A percentile compares a stretch with the other conserved stretches of the same genome.
phyloP scores from a whole-genome alignment of 2,329 filamentous ascomycete species.

The Penicillium sp. region DNA sequence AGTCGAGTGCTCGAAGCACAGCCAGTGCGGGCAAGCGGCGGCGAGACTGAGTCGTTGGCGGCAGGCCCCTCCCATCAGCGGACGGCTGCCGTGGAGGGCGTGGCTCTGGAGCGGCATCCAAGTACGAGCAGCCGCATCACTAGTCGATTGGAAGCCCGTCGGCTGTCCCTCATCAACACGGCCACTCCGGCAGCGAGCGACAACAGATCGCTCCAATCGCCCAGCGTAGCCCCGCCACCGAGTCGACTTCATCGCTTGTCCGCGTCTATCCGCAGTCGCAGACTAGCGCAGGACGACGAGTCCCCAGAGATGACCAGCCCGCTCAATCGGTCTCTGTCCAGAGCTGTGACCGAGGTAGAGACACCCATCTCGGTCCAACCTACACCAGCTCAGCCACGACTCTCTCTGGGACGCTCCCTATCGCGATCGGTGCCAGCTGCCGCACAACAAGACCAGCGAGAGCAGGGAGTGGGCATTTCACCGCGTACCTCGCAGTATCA shows the following conservation, averaged over 20 bases:
- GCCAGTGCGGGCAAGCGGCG: constrained; percentile 18
- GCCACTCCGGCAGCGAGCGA: constrained; percentile 18
- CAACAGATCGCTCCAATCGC: constrained; percentile 11
- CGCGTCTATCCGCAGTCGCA: constrained; percentile 34
- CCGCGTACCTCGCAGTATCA: constrained; percentile 22
- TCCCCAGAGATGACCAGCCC: constrained; percentile 25
- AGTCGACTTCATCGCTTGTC: constrained; percentile 38
- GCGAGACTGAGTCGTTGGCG: constrained; percentile 22
- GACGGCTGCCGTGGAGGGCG: constrained; percentile 36
- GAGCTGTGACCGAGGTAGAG: constrained; percentile 40
- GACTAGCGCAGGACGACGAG: constrained; percentile 34
- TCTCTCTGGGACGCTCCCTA: constrained; percentile 24
- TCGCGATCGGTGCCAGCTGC: constrained; percentile 21
- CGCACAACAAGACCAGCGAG: constrained; percentile 24
- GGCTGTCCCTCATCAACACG: constrained; percentile 32
- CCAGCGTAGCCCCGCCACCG: constrained; percentile 22
- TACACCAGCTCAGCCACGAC: constrained; percentile 30
- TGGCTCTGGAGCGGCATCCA: constrained; percentile 23
- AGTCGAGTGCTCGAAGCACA: constrained; percentile 24
- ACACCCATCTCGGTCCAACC: constrained; percentile 25
- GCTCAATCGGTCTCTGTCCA: constrained; percentile 34
- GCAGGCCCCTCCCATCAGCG: constrained; percentile 32
- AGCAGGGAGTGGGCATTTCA: constrained; percentile 17
- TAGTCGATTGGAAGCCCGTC: constrained; percentile 36
- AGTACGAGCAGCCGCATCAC: constrained; percentile 23